Conservation (phyloP, 1,284 basidiomycete species). For the Takashimella koratensis region DNA sequence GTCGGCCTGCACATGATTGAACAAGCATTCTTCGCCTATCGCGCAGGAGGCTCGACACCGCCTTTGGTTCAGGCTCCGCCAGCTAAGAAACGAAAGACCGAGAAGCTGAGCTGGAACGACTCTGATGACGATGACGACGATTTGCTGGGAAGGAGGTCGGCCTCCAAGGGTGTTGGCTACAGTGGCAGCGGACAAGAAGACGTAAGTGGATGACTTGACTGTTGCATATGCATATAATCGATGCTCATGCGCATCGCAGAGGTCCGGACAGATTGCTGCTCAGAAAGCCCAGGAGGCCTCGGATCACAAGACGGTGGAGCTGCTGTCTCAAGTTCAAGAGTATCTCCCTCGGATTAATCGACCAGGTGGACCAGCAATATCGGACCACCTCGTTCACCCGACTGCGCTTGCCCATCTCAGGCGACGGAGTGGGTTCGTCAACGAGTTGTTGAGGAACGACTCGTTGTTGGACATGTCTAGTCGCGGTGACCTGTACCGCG, state of each 20-base stretch:
- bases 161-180: constrained; percentile 75
- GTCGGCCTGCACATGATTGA: constrained; percentile 62
- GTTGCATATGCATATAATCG: background rate
- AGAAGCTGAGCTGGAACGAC: constrained; percentile 22
- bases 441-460: constrained; percentile 78
- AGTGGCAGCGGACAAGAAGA: constrained; percentile 74
- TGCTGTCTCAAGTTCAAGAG: constrained; percentile 65
- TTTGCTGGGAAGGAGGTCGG: constrained; percentile 46
- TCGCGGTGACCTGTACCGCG: constrained; percentile 76
- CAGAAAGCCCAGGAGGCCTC: constrained; percentile 64
- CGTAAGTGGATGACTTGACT: constrained; percentile 54
- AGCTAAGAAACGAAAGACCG: constrained; percentile 50
- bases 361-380: constrained; percentile 64
- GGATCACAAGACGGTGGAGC: constrained; percentile 64
- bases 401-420: constrained; percentile 83
- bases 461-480: constrained; percentile 89
- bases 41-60: background rate
- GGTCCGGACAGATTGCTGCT: constrained; percentile 71
- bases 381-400: constrained; percentile 83
- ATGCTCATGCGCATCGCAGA: constrained; percentile 51
- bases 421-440: constrained; percentile 79
- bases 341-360: constrained; percentile 76
- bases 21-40: constrained; percentile 15
- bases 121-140: constrained; percentile 14
- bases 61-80: constrained; percentile 40